Evolutionary conservation across 257 asterid species (phyloP).

Genomic region (Nicotiana obtusifolia): DNA sequence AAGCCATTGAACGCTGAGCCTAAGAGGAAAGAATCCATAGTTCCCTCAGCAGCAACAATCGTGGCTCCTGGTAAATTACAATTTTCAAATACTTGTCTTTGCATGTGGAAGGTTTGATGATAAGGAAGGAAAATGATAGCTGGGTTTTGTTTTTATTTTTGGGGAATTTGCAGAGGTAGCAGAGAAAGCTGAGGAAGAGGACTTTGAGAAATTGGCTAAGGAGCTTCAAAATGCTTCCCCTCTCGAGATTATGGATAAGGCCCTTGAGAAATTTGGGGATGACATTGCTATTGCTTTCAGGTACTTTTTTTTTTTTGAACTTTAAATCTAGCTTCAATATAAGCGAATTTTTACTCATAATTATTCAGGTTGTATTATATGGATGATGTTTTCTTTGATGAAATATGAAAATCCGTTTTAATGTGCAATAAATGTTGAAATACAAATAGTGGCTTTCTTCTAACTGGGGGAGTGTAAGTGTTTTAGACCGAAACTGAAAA

Average conservation of each 20-base stretch:
- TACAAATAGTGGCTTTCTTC: background rate
- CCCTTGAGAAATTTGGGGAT: constrained; percentile 50
- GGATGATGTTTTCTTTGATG: background rate
- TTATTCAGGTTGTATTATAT: background rate
- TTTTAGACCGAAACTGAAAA: too few relatives aligned
- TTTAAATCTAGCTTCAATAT: background rate
- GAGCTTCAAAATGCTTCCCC: constrained; percentile 55
- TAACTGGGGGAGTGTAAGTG: background rate
- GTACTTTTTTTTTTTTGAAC: constrained; percentile 19
- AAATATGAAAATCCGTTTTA: background rate
- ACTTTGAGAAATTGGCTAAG: constrained; percentile 39
- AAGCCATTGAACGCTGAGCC: constrained; percentile 63
- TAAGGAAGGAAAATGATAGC: background rate
- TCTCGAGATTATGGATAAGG: constrained; percentile 54
- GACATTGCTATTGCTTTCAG: constrained; percentile 78
- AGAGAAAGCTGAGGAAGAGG: constrained; percentile 32
- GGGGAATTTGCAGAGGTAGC: constrained; percentile 31
- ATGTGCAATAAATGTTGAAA: background rate
- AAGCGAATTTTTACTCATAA: background rate
- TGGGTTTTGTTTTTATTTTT: background rate
- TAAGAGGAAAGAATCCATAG: constrained; percentile 42
- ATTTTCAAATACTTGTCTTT: background rate
- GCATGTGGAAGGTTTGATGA: background rate
- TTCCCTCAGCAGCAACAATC: constrained; percentile 45
- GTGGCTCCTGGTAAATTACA: constrained; percentile 41